These are phyloP conservation scores for Erodium maritimum DNA, from an alignment of 345 rosid species.

Conservation along the genomic window DNA sequence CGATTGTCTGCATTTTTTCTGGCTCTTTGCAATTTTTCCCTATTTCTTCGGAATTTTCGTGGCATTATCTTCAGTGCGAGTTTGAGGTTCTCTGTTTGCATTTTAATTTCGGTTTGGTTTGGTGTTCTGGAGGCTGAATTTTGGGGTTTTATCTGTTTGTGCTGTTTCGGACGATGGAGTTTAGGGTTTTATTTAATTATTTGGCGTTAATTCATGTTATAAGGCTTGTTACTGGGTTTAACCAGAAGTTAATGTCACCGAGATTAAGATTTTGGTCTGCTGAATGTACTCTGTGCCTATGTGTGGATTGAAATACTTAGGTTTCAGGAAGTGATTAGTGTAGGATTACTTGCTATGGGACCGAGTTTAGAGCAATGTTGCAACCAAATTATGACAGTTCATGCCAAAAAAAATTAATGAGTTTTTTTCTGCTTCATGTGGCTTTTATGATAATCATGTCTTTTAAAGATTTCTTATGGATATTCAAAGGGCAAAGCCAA, in stretches of 20 bases:
- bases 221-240: too few species aligned
- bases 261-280: neutral
- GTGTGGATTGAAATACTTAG: neutral
- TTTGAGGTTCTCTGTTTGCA: neutral
- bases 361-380: too few species aligned
- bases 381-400: too few species aligned
- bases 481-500: too few species aligned
- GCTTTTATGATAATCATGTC: too few species aligned
- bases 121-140: neutral
- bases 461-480: too few species aligned
- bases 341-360: neutral
- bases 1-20: too few species aligned
- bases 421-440: too few species aligned
- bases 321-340: neutral
- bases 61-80: neutral
- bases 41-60: neutral
- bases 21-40: neutral
- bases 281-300: neutral
- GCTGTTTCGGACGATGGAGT: neutral
- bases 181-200: too few species aligned
- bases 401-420: too few species aligned
- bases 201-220: neutral
- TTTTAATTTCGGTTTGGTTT: too few species aligned
- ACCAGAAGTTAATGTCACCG: neutral
- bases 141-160: neutral